These are phyloP conservation scores for Huntiella abstrusa DNA, from an alignment of 2,329 filamentous ascomycete genomes.

Conservation along the genomic window DNA sequence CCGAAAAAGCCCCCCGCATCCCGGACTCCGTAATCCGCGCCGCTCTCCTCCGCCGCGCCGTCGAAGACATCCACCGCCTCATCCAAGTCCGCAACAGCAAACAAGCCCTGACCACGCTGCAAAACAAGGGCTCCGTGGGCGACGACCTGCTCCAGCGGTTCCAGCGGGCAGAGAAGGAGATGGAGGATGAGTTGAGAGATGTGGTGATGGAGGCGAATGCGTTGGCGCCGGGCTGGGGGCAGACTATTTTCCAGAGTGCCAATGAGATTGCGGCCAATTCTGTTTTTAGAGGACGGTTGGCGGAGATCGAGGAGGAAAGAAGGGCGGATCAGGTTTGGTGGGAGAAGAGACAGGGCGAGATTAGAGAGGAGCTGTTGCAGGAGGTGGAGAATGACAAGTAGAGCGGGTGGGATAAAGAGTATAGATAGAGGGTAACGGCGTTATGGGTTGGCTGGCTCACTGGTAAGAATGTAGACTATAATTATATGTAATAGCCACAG, in stretches of 20 bases:
- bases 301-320: conserved; percentile 53
- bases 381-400: conserved; percentile 49
- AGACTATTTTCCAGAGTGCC: conserved; percentile 89
- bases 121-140: conserved; percentile 82
- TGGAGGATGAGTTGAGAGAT: conserved; percentile 87
- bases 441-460: too few relatives aligned
- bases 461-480: too few relatives aligned
- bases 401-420: too few relatives aligned
- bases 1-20: conserved; percentile 51
- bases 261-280: conserved; percentile 88
- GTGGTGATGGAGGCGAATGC: conserved; percentile 92
- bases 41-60: conserved; percentile 70
- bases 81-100: conserved; percentile 79
- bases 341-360: conserved; percentile 60
- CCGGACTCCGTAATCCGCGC: conserved; percentile 77
- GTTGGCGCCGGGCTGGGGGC: conserved; percentile 73
- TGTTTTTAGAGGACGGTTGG: conserved; percentile 52
- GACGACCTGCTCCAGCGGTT: conserved; percentile 95
- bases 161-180: conserved; percentile 82
- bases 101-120: conserved; percentile 61
- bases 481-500: too few relatives aligned
- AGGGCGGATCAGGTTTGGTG: conserved; percentile 75
- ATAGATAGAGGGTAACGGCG: background rate
- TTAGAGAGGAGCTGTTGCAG: conserved; percentile 63
- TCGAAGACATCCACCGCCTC: conserved; percentile 83